Evolutionary conservation across 352 stramenopile genomes (phyloP), one percentile per base, ranked within the genome.

Genomic region (Achlya hypogyna): DNA sequence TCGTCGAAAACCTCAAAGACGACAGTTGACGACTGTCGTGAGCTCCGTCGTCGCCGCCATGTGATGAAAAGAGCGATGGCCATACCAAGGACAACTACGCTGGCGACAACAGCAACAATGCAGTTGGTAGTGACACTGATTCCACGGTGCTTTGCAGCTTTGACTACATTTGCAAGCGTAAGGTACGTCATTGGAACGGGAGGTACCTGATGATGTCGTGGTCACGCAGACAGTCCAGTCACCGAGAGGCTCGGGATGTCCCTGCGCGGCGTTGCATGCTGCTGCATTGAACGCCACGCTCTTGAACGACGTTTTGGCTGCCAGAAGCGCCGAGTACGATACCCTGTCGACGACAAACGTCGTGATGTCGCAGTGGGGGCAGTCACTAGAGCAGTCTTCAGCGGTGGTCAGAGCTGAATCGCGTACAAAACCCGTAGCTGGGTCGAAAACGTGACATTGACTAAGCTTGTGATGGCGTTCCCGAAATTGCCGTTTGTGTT

Each of bases 1-100:
- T 56, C 49, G 25, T 56, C 49, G 31, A 22, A 56, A 16, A 56
- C 49, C 25, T 56, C 49, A 56, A 56, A 56, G 2, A 56, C 25
- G 2, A 56, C 31, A 4, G 49, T 56, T 16, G 49, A 38, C 25
- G 49, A 56, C 10, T 56, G 2, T 20, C 49, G 25, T 10, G 16
- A n/a, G 12, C n/a, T 10, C 10, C 31, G 49, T 10, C 49, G 49
- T 1, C 49, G 49, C 14, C 49, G 49, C 49, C 49, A 56, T n/a
- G n/a, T 18, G 6, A 45, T 3, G 6, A 45, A 18, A 3, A 56
- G 25, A 20, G 8, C n/a, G 2, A 20, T 16, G 12, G 49, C 49
- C 25, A 45, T 45, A 18, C 14, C 31, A 56, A 56, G 49, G 12
- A 56, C 49, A 10, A 56, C 2, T 10, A 10, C 14, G 12, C 38